phyloP scores from a whole-genome alignment of 306 rosid species.

The Biancaea sappan region DNA sequence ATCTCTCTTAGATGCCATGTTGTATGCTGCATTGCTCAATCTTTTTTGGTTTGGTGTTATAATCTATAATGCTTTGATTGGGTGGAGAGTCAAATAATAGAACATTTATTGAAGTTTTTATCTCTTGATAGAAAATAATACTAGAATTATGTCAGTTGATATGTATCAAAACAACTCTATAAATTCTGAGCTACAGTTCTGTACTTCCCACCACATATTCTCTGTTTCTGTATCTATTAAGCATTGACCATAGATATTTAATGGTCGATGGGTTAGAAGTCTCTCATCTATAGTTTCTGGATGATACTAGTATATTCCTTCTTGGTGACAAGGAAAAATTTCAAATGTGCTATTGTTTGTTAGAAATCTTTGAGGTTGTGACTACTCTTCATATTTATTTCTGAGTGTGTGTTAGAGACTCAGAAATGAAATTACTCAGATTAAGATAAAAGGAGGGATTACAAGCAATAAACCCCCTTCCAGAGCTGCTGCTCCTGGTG shows the following conservation, averaged over 20 bases:
- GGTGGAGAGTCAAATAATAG: background rate
- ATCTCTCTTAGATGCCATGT: slow-evolving; percentile 19
- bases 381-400: too few relatives aligned
- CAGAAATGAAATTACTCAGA: too few relatives aligned
- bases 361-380: too few relatives aligned
- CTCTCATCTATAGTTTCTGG: too few relatives aligned
- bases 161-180: background rate
- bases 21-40: background rate
- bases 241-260: slow-evolving; percentile 5
- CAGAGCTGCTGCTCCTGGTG: too few relatives aligned
- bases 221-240: slow-evolving; percentile 16
- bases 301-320: too few relatives aligned
- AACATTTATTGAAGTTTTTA: background rate
- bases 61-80: slow-evolving; percentile 14
- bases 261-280: too few relatives aligned
- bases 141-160: slow-evolving; percentile 5
- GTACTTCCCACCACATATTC: slow-evolving; percentile 10
- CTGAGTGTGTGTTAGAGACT: too few relatives aligned
- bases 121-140: background rate
- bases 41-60: background rate
- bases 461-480: too few relatives aligned
- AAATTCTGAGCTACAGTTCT: slow-evolving; percentile 11
- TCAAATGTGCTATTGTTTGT: too few relatives aligned
- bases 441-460: too few relatives aligned
- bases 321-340: too few relatives aligned